Base-by-base conservation (phyloP, 176 grass and related monocot genomes). In the Dendrocalamus sinicus region DNA sequence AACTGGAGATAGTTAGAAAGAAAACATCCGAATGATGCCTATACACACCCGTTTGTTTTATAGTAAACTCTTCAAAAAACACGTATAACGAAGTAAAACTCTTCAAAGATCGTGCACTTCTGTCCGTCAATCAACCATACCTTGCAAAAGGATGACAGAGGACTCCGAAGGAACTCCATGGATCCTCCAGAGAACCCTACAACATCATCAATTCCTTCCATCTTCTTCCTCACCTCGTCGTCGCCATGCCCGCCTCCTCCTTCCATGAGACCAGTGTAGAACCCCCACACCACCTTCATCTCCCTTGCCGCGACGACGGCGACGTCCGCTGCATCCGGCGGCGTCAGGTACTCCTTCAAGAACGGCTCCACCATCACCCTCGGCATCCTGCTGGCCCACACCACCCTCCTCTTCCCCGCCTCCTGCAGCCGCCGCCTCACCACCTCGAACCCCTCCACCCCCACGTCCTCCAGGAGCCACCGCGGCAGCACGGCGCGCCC, bases 211-310 rank as follows among this genome's bases (percentile, higher is more conserved):
- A 26, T 48, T 4, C 2, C 37, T 20, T 4, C 37, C 78, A 19
- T 63, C 75, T 7, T 77, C 86, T 3, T 77, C 86, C 12, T 85
- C 69, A 72, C 11, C 80, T 78, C 9, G 74, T 5, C 30, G 24
- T 1, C 73, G 45, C 60, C 17, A 8, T 23, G 58, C n/a, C 1
- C 22, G 16, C 58, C 59, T 0, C 62, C 80, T 0, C 37, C n/a
- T 73, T 90, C 78, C 95, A 94, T 84, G 60, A 92, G 39, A 7
- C 95, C 95, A 0, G 88, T 94, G 59, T 87, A 97, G 78, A 89
- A 89, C 0, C 95, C 95, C 35, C 88, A 71, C n/a, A 75, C 37
- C 74, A 86, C 85, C 81, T 30, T 88, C 91, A 75, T 73, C 89
- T 71, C 89, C 60, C 59, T 88, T 48, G 60, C 88, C n/a, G 32